Evolutionary conservation across 805 yeast genomes (phyloP).

Genomic region (Saturnispora mendoncae): DNA sequence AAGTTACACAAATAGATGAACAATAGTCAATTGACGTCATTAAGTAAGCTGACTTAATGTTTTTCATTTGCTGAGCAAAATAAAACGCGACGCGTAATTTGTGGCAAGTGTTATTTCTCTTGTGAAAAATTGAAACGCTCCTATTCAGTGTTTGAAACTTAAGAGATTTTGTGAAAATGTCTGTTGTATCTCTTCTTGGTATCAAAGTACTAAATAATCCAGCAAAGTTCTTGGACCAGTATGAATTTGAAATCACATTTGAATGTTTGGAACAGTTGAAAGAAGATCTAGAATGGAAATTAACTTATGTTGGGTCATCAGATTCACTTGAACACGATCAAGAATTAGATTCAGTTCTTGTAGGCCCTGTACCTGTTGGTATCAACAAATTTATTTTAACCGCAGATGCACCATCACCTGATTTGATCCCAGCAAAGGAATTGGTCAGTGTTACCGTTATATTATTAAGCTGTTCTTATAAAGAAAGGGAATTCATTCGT

Average conservation of each 20-base stretch:
- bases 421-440: slow-evolving; percentile 91
- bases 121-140: neutral
- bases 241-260: slow-evolving; percentile 94
- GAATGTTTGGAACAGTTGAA: slow-evolving; percentile 90
- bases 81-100: neutral
- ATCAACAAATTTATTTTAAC: slow-evolving; percentile 85
- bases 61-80: neutral
- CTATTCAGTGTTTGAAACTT: neutral
- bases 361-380: slow-evolving; percentile 98
- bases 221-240: slow-evolving; percentile 86
- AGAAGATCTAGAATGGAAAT: slow-evolving; percentile 93
- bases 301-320: slow-evolving; percentile 94
- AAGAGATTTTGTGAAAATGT: slow-evolving; percentile 41
- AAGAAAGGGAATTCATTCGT: slow-evolving; percentile 88
- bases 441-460: slow-evolving; percentile 93
- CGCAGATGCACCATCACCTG: slow-evolving; percentile 97
- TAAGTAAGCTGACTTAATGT: too few relatives aligned
- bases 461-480: slow-evolving; percentile 83
- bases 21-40: too few relatives aligned
- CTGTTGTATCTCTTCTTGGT: slow-evolving; percentile 86
- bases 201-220: slow-evolving; percentile 92
- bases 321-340: slow-evolving; percentile 94
- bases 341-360: slow-evolving; percentile 90
- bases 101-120: too few relatives aligned
- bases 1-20: too few relatives aligned